These are phyloP conservation scores for Salvia splendens DNA, from an alignment of 257 asterid species.

Conservation along the genomic window DNA sequence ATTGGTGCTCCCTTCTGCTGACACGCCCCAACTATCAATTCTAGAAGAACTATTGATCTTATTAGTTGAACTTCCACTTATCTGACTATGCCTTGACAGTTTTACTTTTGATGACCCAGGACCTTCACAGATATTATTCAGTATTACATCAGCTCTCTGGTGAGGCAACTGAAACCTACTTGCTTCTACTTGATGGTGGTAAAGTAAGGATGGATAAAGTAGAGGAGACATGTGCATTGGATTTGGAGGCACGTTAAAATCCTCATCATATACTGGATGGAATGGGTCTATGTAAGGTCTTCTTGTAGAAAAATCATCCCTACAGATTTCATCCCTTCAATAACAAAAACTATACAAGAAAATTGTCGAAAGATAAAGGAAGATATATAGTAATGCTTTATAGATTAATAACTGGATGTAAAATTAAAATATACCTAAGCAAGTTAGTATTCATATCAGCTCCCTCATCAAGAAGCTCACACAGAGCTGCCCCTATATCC, in stretches of 20 bases:
- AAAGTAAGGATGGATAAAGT: constrained; percentile 59
- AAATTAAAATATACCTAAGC: constrained; percentile 50
- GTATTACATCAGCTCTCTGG: constrained; percentile 42
- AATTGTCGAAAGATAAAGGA: constrained; percentile 22
- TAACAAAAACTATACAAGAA: constrained; percentile 23
- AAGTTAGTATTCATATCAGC: constrained; percentile 47
- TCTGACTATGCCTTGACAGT: constrained; percentile 43
- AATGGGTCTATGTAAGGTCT: constrained; percentile 53
- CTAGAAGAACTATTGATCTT: constrained; percentile 41
- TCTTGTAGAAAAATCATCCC: constrained; percentile 47
- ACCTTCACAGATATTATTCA: constrained; percentile 38
- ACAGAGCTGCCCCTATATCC: constrained; percentile 91
- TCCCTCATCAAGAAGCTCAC: constrained; percentile 84
- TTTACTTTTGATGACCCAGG: constrained; percentile 39
- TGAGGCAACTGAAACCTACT: constrained; percentile 56
- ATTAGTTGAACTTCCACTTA: constrained; percentile 42
- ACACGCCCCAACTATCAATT: constrained; percentile 48
- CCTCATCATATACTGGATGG: constrained; percentile 45
- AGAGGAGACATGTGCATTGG: constrained; percentile 50
- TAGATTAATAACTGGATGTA: constrained; percentile 20
- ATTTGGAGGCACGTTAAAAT: constrained; percentile 44
- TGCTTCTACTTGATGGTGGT: constrained; percentile 67
- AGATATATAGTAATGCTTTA: constrained; percentile 12
- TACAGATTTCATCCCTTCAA: constrained; percentile 58
- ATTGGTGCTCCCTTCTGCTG: constrained; percentile 57